Percentiles rank a stretch among this genome's conserved stretches.
Evolutionary conservation across 345 rosid genomes (phyloP).

Genomic region (Gossypium ekmanianum): DNA sequence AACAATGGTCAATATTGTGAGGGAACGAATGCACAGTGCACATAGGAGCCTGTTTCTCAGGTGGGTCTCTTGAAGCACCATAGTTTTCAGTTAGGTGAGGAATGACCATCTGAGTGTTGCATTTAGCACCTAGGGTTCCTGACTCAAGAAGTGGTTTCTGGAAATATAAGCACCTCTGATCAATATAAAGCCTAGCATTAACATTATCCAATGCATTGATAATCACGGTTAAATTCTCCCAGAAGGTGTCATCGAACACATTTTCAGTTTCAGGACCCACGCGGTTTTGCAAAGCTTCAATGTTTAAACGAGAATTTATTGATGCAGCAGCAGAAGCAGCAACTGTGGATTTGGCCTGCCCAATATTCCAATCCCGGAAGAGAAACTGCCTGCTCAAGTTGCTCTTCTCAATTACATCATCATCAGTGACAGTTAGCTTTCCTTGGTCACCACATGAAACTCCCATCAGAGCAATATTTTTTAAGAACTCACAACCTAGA

Average conservation of each 20-base stretch:
- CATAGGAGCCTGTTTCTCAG: conserved; percentile 99
- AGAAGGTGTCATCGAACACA: conserved; percentile 79
- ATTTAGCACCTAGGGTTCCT: conserved; percentile 95
- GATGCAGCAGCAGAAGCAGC: conserved; percentile 87
- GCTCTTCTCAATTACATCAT: conserved; percentile 98
- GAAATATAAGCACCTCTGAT: conserved; percentile 93
- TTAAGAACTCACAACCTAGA: conserved; percentile 93
- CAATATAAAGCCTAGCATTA: conserved; percentile 93
- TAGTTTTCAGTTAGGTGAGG: conserved; percentile 97
- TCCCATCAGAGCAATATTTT: conserved; percentile 95
- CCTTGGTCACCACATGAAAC: conserved; percentile 82
- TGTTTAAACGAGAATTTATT: conserved; percentile 65
- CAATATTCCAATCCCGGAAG: conserved; percentile 98
- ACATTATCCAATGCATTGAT: conserved; percentile 98
- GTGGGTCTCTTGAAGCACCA: conserved; percentile 99
- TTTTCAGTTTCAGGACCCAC: conserved; percentile 91
- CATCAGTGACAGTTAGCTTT: conserved; percentile 87
- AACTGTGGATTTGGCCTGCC: conserved; percentile 98
- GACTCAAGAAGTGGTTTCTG: conserved; percentile 99
- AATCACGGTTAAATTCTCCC: conserved; percentile 85
- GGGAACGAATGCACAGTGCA: conserved; percentile 99
- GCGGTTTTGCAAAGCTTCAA: conserved; percentile 93
- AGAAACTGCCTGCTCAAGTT: conserved; percentile 97
- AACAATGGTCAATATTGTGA: conserved; percentile 96
- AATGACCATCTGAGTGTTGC: conserved; percentile 98